These are phyloP conservation scores for Colletotrichum abscissum DNA, from an alignment of 2,329 filamentous ascomycete genomes.

Conservation along the genomic window DNA sequence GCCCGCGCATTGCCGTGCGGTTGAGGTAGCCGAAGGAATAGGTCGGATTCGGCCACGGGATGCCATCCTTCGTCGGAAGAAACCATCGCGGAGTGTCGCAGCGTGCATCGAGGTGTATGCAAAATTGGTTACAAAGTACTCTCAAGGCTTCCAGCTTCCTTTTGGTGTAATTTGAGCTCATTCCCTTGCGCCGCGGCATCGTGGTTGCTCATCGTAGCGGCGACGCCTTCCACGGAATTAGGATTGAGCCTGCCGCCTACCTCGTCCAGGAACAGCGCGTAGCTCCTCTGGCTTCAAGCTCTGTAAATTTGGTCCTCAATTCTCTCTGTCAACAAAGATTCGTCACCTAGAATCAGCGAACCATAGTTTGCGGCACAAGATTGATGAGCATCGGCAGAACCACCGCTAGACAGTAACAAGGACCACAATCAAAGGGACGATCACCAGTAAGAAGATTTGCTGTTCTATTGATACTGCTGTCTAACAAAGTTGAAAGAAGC, in stretches of 20 bases:
- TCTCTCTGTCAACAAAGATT: not conserved
- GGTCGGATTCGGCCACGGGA: not conserved
- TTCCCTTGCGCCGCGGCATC: not conserved
- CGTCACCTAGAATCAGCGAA: not conserved
- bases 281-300: not conserved
- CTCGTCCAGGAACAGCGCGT: not conserved
- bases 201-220: not conserved
- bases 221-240: not conserved
- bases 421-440: not conserved
- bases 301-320: too few relatives aligned
- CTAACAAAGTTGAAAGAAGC: not conserved
- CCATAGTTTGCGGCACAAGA: not conserved
- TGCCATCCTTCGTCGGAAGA: not conserved
- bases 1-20: not conserved
- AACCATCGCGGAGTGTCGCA: not conserved
- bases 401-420: not conserved
- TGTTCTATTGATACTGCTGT: not conserved
- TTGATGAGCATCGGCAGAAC: not conserved
- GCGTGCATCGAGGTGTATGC: not conserved
- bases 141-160: not conserved
- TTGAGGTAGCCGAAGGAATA: not conserved
- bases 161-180: not conserved
- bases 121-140: not conserved
- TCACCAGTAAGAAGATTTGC: not conserved
- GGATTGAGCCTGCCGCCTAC: not conserved